Conservation (phyloP, 805 yeast genomes). For the Wickerhamiella slavikovae region DNA sequence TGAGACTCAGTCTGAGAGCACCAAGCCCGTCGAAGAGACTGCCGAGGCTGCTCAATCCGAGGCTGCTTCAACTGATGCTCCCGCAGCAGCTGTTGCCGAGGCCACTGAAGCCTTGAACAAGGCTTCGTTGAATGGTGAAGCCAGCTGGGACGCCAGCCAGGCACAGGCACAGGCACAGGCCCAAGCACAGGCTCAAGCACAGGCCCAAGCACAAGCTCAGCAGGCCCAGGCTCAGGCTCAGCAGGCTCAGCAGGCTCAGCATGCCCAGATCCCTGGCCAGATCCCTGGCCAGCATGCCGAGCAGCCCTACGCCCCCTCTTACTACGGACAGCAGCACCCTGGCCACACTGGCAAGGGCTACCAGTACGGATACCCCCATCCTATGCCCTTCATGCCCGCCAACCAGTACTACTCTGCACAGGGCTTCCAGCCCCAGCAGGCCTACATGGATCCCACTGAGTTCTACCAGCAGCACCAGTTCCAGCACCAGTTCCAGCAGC, state of each 20-base stretch:
- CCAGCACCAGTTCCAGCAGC: background rate
- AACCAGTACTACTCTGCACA: background rate
- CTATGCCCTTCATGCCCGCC: background rate
- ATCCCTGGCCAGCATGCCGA: background rate
- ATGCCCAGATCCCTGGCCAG: background rate
- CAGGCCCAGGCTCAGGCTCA: slow-evolving; percentile 2
- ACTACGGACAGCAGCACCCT: background rate
- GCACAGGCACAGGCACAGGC: slow-evolving; percentile 3
- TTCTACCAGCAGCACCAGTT: too few relatives aligned
- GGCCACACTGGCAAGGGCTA: background rate
- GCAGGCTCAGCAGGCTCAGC: slow-evolving; percentile 3
- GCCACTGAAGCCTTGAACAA: background rate
- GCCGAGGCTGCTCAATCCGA: slow-evolving; percentile 2
- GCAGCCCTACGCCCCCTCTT: background rate
- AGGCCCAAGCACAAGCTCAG: slow-evolving; percentile 2
- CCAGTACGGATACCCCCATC: background rate
- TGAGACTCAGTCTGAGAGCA: slow-evolving; percentile 4
- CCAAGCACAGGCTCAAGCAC: slow-evolving; percentile 2
- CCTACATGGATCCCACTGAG: too few relatives aligned
- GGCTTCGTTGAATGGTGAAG: slow-evolving; percentile 1
- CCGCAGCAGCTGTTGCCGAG: slow-evolving; percentile 1
- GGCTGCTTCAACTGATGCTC: slow-evolving; percentile 1
- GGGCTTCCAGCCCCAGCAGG: background rate
- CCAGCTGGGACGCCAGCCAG: background rate
- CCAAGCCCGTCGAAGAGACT: slow-evolving; percentile 1